Evolutionary conservation across 2,329 filamentous ascomycete species (phyloP).

Genomic region (Botrytis squamosa): DNA sequence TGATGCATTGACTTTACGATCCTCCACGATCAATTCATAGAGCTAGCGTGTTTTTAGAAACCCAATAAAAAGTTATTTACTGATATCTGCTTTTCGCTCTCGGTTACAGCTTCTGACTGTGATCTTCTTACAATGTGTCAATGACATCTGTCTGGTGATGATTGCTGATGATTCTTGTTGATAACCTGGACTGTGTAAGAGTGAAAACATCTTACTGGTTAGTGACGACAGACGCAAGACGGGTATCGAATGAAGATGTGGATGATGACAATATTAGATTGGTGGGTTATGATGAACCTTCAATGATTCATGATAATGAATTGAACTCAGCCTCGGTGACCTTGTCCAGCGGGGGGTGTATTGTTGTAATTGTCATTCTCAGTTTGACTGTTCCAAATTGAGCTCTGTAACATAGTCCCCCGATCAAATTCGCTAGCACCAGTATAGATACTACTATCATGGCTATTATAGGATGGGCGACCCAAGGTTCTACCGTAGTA

Average conservation of each 20-base stretch:
- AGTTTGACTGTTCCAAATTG: conserved; percentile 34
- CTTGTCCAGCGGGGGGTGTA: conserved; percentile 50
- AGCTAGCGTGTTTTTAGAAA: conserved; percentile 31
- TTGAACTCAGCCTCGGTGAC: conserved; percentile 23
- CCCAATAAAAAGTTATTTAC: conserved; percentile 27
- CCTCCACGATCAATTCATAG: conserved; percentile 41
- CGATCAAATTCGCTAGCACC: conserved; percentile 35
- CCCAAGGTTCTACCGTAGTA: conserved; percentile 19
- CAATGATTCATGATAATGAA: neutral
- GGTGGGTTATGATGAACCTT: neutral
- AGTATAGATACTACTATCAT: conserved; percentile 32
- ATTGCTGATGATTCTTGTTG: neutral
- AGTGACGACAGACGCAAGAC: neutral
- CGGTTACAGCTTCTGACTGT: conserved; percentile 14
- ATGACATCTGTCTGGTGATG: neutral
- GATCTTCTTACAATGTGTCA: conserved; percentile 17
- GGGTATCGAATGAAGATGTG: conserved; percentile 24
- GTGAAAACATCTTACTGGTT: conserved; percentile 1
- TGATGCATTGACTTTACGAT: conserved; percentile 34
- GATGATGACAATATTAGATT: neutral
- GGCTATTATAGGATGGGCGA: conserved; percentile 23
- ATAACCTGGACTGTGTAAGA: conserved; percentile 7
- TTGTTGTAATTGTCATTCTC: conserved; percentile 41
- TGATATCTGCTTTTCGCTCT: neutral
- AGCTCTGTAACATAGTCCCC: conserved; percentile 37